phyloP scores from a whole-genome alignment of 306 rosid species.

The Parietaria judaica region DNA sequence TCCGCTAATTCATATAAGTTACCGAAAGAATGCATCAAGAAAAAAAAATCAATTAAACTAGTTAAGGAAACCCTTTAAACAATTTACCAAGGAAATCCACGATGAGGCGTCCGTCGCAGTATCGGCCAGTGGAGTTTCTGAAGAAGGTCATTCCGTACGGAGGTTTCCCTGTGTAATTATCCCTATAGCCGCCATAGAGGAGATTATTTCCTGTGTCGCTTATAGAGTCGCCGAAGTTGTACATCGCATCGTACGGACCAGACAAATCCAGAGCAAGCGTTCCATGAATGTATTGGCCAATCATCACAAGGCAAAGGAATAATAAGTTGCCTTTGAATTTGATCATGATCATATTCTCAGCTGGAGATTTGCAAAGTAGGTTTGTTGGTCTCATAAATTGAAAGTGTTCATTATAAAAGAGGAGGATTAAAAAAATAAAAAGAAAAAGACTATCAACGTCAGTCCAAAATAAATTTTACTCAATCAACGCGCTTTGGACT shows the following conservation, averaged over 20 bases:
- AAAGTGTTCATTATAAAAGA: no score
- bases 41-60: not conserved
- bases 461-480: no score
- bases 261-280: no score
- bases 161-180: constrained; percentile 41
- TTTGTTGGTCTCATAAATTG: no score
- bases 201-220: constrained; percentile 74
- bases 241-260: constrained; percentile 32
- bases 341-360: no score
- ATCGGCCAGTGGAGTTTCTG: constrained; percentile 50
- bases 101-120: constrained; percentile 55
- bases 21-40: not conserved
- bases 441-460: no score
- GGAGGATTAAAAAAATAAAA: no score
- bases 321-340: no score
- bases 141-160: constrained; percentile 75
- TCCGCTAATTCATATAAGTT: constrained; percentile 34
- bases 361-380: no score
- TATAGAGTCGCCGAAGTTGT: constrained; percentile 71
- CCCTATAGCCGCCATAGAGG: constrained; percentile 34
- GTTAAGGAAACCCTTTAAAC: not conserved
- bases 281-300: no score
- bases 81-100: constrained; percentile 57
- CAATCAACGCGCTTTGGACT: no score
- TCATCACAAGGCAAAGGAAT: no score